These are phyloP conservation scores for Toxicodendron radicans DNA, from an alignment of 345 rosid genomes.

Conservation along the genomic window DNA sequence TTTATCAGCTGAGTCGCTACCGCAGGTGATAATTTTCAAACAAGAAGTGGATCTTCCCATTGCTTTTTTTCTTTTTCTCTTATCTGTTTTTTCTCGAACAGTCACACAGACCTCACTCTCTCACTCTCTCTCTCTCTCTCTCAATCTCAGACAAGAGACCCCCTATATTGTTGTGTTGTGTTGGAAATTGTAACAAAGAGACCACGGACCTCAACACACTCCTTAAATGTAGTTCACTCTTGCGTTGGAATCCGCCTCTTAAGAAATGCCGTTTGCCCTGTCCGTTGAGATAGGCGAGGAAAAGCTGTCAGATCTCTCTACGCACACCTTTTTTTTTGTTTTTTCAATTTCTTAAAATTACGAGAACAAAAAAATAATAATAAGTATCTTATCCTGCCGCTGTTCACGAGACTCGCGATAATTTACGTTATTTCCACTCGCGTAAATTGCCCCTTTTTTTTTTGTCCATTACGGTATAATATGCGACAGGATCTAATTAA, in stretches of 20 bases:
- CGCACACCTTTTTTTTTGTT: too few species aligned
- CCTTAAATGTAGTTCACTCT: constrained; percentile 31
- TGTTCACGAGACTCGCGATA: constrained; percentile 17
- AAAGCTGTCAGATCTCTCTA: constrained; percentile 28
- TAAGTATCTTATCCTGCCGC: background rate
- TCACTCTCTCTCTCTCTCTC: constrained; percentile 15
- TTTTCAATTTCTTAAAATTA: too few species aligned
- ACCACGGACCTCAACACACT: constrained; percentile 48
- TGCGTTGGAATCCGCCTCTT: constrained; percentile 41
- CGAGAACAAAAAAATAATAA: background rate
- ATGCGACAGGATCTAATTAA: too few species aligned
- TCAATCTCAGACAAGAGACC: constrained; percentile 21
- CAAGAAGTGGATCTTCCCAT: constrained; percentile 59
- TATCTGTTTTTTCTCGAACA: background rate
- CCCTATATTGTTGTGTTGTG: constrained; percentile 25
- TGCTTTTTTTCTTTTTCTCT: background rate
- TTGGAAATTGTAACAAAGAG: constrained; percentile 47
- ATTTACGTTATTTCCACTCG: background rate
- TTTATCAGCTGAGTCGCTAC: constrained; percentile 50
- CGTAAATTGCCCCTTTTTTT: background rate
- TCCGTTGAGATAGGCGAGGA: constrained; percentile 23
- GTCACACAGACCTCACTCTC: constrained; percentile 3
- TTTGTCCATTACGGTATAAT: background rate
- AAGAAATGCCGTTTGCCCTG: background rate
- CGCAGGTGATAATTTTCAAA: constrained; percentile 73